Base-by-base conservation (phyloP, 2,329 filamentous ascomycete species). In the Neonectria magnoliae region DNA sequence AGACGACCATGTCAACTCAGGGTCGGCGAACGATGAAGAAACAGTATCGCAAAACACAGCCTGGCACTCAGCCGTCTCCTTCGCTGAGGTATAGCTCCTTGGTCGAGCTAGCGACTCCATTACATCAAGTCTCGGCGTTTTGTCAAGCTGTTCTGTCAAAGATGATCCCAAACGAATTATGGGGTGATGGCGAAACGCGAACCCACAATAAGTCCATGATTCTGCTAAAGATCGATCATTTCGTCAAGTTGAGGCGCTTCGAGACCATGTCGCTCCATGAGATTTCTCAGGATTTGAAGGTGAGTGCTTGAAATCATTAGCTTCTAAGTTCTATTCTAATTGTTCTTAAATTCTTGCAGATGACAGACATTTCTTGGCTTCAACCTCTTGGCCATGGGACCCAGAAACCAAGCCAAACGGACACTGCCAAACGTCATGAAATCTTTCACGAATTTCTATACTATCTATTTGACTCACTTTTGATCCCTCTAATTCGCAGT, bases 391-490 rank as follows among this genome's bases (percentile, higher is more conserved):
- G 78, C 13, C 75, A 84, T 1, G 71, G 76, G 14, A 77, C 76
- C 2, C 73, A 77, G 10, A 94, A 90, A 59, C 82, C 91, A 54
- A 91, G 91, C 64, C 82, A 84, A 64, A 90, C 91, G 0, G 95
- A 98, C 74, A 82, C 87, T 31, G 80, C 81, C 7, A 98, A 98
- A 78, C 90, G 94, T 11, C 83, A 81, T 27, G 92, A 98, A 74
- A 84, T 98, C 0, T 87, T 98, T 53, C 80, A 89, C 57, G 96
- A 99, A 76, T 90, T 98, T 62, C 73, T 98, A 7, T 98, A 98
- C 80, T 99, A 94, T 76, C 70, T 97, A 4, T 96, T 99, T 73
- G 96, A 99, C 78, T 98, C 94, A 0, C 84, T 98, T 22, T 76
- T 99, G 60, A 92, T 98, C 71, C 95, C 96, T 10, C 84, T 99